Base-by-base conservation (phyloP, 148 eudicot genomes). In the Fagopyrum tataricum region DNA sequence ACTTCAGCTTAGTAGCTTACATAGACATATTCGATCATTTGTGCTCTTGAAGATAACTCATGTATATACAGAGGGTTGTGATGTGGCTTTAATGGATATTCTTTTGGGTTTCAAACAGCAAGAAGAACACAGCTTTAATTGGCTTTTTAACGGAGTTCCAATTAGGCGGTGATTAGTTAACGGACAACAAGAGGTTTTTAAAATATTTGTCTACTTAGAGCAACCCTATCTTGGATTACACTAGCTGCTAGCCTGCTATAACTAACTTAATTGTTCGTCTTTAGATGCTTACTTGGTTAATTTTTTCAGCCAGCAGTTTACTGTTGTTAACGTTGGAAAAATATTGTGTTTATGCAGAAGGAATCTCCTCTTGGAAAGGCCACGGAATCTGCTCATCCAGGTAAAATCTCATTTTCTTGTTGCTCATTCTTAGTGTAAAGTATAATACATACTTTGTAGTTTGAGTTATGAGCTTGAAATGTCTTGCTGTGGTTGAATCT, bases 361-460 rank as follows among this genome's bases (percentile, higher is more conserved):
- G 96, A 91, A 77, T 81, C 96, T 11, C 98, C 98, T 47, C 67
- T 87, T 43, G 98, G 98, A 51, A 78, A 84, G 79, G 88, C 97
- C 31, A 90, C 96, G 43, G 75, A 88, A 74, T 95, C 98, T 59
- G 98, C 97, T 81, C 97, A 95, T 81, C 98, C 98, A 78, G 98
- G 98, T 95, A 77, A 58, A 48, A 5, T 8, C 74, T 70, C 40
- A 37, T n/a, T 53, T 59, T 40, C 66, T 9, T 23, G 37, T 62
- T 37, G 44, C 69, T 37, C 20, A 15, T 37, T 1, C 41, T 21
- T 62, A 31, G 2, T 31, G 37, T 31, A 31, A 31, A 21, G 37
- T 58, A 20, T 58, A 58, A 62, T n/a, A n/a, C 37, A 0, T 61
- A 24, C 67, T 1, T 61, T 24, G 40, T 26, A 40, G 9, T 23